phyloP scores from a whole-genome alignment of 179 eudicot genomes.

The Patellifolia procumbens region DNA sequence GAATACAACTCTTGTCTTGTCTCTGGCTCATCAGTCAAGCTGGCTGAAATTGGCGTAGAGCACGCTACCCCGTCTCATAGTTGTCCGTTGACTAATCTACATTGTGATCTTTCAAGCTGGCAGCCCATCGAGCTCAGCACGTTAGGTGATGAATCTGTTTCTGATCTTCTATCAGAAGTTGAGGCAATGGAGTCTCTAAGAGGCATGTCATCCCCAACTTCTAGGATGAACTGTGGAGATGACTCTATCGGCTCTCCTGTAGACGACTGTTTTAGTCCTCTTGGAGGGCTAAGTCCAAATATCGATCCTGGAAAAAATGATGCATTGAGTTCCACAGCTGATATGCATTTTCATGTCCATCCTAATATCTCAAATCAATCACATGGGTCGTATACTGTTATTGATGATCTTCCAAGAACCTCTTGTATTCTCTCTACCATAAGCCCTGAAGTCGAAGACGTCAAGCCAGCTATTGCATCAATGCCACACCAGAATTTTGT shows the following conservation, averaged over 20 bases:
- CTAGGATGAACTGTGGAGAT: constrained; percentile 61
- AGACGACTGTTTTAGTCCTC: constrained; percentile 60
- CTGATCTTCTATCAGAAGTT: constrained; percentile 91
- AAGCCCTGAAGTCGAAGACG: constrained; percentile 24
- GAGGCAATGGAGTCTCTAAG: constrained; percentile 93
- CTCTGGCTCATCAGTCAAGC: constrained; percentile 46
- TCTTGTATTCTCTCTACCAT: constrained; percentile 30
- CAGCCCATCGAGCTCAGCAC: constrained; percentile 86
- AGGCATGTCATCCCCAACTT: constrained; percentile 66
- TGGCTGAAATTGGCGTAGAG: constrained; percentile 32
- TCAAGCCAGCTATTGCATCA: constrained; percentile 26
- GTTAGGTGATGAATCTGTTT: constrained; percentile 91
- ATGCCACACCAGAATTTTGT: constrained; percentile 26
- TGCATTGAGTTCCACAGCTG: constrained; percentile 50
- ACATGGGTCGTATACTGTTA: constrained; percentile 27
- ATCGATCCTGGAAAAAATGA: constrained; percentile 49
- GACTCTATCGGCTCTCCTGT: constrained; percentile 60
- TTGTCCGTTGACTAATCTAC: constrained; percentile 34
- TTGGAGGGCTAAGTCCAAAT: constrained; percentile 59
- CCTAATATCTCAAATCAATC: constrained; percentile 32
- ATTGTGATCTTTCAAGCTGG: constrained; percentile 56
- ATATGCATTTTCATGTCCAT: constrained; percentile 44
- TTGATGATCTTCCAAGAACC: constrained; percentile 25
- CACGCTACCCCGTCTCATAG: constrained; percentile 31
- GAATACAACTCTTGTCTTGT: constrained; percentile 49